These are phyloP conservation scores for Stylonectria norvegica DNA, from an alignment of 2,329 filamentous ascomycete genomes.

Conservation along the genomic window DNA sequence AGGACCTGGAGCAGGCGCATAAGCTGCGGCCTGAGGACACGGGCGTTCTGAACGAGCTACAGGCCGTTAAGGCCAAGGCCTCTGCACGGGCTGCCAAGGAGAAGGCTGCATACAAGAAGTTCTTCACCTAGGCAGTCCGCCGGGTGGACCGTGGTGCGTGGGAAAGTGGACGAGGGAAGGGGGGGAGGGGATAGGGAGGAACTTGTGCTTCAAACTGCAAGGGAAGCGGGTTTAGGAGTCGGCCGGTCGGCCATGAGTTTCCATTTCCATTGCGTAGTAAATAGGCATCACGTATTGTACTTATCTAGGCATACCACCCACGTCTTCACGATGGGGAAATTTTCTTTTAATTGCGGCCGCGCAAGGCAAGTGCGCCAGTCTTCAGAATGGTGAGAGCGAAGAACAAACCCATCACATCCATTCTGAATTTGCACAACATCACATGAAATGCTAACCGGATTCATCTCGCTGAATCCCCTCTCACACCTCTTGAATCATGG, in stretches of 20 bases:
- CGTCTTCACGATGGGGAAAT: too few species aligned
- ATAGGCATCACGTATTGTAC: conserved; percentile 10
- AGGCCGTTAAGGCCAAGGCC: conserved; percentile 72
- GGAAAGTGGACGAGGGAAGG: conserved; percentile 1
- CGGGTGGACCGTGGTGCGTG: background rate
- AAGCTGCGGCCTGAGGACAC: conserved; percentile 71
- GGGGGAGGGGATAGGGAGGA: conserved; percentile 11
- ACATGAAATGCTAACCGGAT: too few species aligned
- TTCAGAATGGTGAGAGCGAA: too few species aligned
- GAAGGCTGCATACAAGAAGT: conserved; percentile 89
- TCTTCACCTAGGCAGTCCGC: conserved; percentile 67
- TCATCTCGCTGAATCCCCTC: too few species aligned
- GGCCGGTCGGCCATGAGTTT: conserved; percentile 30
- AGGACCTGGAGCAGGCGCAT: conserved; percentile 72
- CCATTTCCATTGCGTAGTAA: too few species aligned
- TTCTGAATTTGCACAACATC: too few species aligned
- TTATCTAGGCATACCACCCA: background rate
- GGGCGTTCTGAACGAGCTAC: conserved; percentile 71
- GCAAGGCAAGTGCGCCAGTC: too few species aligned
- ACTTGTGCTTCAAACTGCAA: conserved; percentile 9
- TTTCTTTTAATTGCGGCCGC: too few species aligned
- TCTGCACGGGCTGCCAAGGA: conserved; percentile 77
- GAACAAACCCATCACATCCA: too few species aligned
- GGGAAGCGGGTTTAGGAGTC: conserved; percentile 28
- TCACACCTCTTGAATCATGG: too few species aligned